These are phyloP conservation scores for Rutidosis leptorrhynchoides DNA, from an alignment of 129 eudicot species.

Conservation along the genomic window DNA sequence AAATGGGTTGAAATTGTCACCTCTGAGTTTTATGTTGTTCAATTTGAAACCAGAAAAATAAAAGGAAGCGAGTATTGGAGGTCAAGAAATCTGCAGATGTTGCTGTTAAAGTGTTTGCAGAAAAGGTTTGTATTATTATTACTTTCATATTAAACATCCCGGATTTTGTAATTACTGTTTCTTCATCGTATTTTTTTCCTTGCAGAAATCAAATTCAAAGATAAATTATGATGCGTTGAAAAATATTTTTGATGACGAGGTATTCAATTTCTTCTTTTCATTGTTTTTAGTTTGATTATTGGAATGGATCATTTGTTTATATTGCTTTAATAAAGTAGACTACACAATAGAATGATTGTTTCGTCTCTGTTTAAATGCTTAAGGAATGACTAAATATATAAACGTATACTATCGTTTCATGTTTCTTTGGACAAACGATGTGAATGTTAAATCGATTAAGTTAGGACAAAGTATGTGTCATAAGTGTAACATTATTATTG, in stretches of 20 bases:
- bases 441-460: too few relatives aligned
- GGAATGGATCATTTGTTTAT: background rate
- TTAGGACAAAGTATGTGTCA: too few relatives aligned
- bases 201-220: constrained; percentile 58
- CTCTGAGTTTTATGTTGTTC: background rate
- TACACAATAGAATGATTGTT: background rate
- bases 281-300: background rate
- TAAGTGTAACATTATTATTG: too few relatives aligned
- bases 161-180: background rate
- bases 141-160: background rate
- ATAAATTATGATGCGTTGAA: constrained; percentile 49
- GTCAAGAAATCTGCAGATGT: constrained; percentile 57
- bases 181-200: background rate
- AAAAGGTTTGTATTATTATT: constrained; percentile 42
- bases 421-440: background rate
- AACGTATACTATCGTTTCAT: too few relatives aligned
- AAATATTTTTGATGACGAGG: constrained; percentile 52
- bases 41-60: constrained; percentile 51
- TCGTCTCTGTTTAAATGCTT: background rate
- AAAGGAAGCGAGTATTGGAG: constrained; percentile 61
- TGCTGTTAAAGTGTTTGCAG: constrained; percentile 39
- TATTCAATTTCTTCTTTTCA: constrained; percentile 34
- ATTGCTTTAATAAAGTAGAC: background rate
- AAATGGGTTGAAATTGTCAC: background rate
- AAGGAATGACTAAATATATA: background rate